A percentile compares a stretch with the other conserved stretches of the same genome.
Conservation (phyloP, 2,329 filamentous ascomycete genomes). For the Trichoderma semiorbis region DNA sequence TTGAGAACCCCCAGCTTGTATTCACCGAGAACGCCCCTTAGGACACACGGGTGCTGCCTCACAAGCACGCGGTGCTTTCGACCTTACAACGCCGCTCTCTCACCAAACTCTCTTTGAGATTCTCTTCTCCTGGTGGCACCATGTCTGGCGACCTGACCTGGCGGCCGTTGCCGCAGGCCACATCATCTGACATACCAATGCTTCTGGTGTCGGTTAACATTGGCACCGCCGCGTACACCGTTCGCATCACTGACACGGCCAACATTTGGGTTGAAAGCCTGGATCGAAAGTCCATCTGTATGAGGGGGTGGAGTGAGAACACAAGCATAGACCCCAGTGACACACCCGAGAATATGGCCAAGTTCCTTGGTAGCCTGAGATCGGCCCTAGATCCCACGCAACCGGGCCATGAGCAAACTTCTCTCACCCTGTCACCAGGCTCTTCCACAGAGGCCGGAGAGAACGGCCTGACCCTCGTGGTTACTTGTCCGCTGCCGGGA, state of each 20-base stretch:
- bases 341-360: conserved; percentile 62
- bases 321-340: conserved; percentile 73
- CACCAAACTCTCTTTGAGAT: neutral
- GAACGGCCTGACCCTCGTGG: conserved; percentile 47
- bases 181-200: conserved; percentile 48
- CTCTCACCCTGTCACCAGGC: conserved; percentile 41
- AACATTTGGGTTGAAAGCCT: conserved; percentile 70
- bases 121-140: neutral
- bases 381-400: conserved; percentile 48
- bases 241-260: conserved; percentile 68
- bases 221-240: conserved; percentile 53
- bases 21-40: conserved; percentile 16
- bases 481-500: conserved; percentile 62
- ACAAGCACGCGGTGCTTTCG: neutral
- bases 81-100: neutral
- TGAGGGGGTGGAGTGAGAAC: conserved; percentile 58
- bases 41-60: conserved; percentile 12
- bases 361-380: conserved; percentile 62
- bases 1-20: conserved; percentile 14
- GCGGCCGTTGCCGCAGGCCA: conserved; percentile 45
- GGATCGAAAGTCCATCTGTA: conserved; percentile 58
- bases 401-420: conserved; percentile 42
- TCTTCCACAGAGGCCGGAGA: conserved; percentile 33
- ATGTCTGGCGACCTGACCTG: conserved; percentile 40
- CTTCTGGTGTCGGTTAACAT: conserved; percentile 62